Evolutionary conservation across 805 yeast genomes (phyloP).

Genomic region (Suhomyces canberraensis): DNA sequence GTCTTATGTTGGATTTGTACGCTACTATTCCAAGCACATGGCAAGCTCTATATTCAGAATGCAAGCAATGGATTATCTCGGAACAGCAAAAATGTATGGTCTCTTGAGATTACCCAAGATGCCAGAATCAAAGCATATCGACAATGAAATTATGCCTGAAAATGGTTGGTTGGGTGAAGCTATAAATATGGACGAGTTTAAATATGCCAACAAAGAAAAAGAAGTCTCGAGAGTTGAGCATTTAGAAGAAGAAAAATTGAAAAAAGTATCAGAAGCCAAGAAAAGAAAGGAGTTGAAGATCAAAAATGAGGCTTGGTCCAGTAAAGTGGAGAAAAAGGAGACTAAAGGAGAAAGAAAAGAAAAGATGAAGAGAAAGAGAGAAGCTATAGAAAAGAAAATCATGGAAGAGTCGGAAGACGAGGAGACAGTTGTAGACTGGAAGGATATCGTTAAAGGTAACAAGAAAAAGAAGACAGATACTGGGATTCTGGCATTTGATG

Average conservation of each 20-base stretch:
- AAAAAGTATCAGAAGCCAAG: slow-evolving; percentile 38
- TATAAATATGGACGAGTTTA: slow-evolving; percentile 65
- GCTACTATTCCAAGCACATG: slow-evolving; percentile 82
- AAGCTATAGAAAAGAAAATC: slow-evolving; percentile 58
- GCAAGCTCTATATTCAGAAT: slow-evolving; percentile 86
- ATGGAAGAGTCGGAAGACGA: slow-evolving; percentile 41
- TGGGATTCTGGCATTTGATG: slow-evolving; percentile 56
- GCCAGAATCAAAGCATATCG: slow-evolving; percentile 75
- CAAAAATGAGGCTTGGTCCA: slow-evolving; percentile 77
- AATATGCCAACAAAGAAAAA: slow-evolving; percentile 60
- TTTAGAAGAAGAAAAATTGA: slow-evolving; percentile 43
- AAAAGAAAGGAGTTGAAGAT: slow-evolving; percentile 42
- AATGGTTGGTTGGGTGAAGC: slow-evolving; percentile 72
- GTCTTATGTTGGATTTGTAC: slow-evolving; percentile 78
- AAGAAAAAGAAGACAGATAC: slow-evolving; percentile 52
- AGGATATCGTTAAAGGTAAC: slow-evolving; percentile 64
- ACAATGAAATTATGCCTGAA: slow-evolving; percentile 50
- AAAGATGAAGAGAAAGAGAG: slow-evolving; percentile 62
- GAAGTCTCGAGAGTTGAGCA: slow-evolving; percentile 63
- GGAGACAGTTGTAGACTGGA: slow-evolving; percentile 77
- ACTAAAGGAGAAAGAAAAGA: slow-evolving; percentile 59
- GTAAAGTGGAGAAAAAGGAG: slow-evolving; percentile 62
- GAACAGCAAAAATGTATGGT: slow-evolving; percentile 74
- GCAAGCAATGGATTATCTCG: slow-evolving; percentile 64
- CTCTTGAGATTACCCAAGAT: slow-evolving; percentile 81